A percentile compares a stretch with the other conserved stretches of the same genome.
phyloP scores from a whole-genome alignment of 176 grass and related monocot genomes.

The Luzula sylvatica region DNA sequence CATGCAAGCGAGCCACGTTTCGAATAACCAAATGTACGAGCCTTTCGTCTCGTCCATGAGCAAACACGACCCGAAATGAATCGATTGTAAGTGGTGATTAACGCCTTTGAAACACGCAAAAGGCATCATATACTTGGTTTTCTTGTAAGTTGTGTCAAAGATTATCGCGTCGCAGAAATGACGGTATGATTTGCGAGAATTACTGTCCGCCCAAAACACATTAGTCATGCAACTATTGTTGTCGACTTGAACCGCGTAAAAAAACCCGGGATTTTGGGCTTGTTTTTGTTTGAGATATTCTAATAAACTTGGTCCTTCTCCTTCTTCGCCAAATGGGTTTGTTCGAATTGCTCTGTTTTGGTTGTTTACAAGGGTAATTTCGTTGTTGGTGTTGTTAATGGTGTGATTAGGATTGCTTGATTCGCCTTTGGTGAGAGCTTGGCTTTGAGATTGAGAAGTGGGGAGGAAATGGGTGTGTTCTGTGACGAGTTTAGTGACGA shows the following conservation, averaged over 20 bases:
- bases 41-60: slow-evolving; percentile 56
- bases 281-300: slow-evolving; percentile 47
- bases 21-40: slow-evolving; percentile 48
- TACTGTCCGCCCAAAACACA: slow-evolving; percentile 48
- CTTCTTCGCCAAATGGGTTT: slow-evolving; percentile 33
- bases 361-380: slow-evolving; percentile 12
- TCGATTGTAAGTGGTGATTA: slow-evolving; percentile 47
- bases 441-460: neutral
- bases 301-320: slow-evolving; percentile 31
- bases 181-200: slow-evolving; percentile 31
- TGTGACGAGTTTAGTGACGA: slow-evolving; percentile 40
- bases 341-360: slow-evolving; percentile 29
- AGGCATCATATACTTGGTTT: slow-evolving; percentile 62
- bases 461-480: slow-evolving; percentile 41
- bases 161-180: slow-evolving; percentile 46
- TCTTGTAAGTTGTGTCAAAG: slow-evolving; percentile 59
- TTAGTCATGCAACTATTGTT: slow-evolving; percentile 45
- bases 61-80: slow-evolving; percentile 43
- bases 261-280: slow-evolving; percentile 36
- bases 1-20: slow-evolving; percentile 48
- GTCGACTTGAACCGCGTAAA: slow-evolving; percentile 46
- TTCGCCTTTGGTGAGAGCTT: neutral
- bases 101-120: slow-evolving; percentile 42
- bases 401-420: neutral
- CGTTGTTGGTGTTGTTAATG: neutral